phyloP scores from a whole-genome alignment of 305 asterid genomes.

The Solanum hybrid region DNA sequence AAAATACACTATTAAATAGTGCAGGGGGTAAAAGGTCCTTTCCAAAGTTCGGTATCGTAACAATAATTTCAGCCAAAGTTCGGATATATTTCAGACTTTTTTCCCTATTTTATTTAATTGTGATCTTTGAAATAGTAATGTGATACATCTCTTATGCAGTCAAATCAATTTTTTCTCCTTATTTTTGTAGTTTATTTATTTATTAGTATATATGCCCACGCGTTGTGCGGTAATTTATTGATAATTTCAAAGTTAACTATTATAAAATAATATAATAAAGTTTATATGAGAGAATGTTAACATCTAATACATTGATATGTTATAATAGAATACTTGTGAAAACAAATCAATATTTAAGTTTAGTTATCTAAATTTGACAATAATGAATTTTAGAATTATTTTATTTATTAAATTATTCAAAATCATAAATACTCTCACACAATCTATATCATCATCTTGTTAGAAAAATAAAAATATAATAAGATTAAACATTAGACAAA shows the following conservation, averaged over 20 bases:
- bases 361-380: not conserved
- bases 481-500: not conserved
- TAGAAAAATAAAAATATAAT: not conserved
- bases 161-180: not conserved
- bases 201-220: rapidly evolving
- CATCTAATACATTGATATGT: not conserved
- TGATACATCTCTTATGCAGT: not conserved
- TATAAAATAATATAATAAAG: too few relatives aligned
- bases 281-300: not conserved
- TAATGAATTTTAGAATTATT: too few relatives aligned
- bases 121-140: not conserved
- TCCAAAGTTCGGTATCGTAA: too few relatives aligned
- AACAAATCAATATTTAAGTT: not conserved
- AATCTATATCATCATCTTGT: not conserved
- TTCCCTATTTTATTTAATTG: too few relatives aligned
- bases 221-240: too few relatives aligned
- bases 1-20: too few relatives aligned
- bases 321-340: not conserved
- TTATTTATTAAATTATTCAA: too few relatives aligned
- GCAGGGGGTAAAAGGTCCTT: too few relatives aligned
- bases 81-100: too few relatives aligned
- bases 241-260: not conserved
- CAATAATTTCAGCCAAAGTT: too few relatives aligned
- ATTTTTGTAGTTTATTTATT: too few relatives aligned
- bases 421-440: not conserved